phyloP scores from a whole-genome alignment of 2,329 filamentous ascomycete species.

The Calonectria honghensis region DNA sequence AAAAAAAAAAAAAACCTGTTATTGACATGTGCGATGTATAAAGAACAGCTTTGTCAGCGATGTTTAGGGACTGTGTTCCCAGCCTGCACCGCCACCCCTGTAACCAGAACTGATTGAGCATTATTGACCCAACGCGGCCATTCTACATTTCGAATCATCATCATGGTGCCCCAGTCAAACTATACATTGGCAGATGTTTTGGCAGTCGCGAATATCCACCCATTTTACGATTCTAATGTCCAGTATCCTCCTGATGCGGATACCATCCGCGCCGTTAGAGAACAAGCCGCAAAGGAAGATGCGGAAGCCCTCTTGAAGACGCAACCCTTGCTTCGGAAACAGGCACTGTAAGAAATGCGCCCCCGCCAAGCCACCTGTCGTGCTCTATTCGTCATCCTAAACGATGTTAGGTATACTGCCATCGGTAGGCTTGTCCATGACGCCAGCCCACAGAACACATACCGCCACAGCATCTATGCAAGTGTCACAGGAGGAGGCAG shows the following conservation, averaged over 20 bases:
- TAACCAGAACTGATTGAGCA: not conserved
- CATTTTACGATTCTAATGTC: conserved; percentile 57
- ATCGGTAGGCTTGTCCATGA: conserved; percentile 62
- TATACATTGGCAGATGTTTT: conserved; percentile 58
- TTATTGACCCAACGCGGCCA: not conserved
- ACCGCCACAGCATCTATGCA: conserved; percentile 61
- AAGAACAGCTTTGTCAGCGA: not conserved
- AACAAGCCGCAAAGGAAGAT: conserved; percentile 24
- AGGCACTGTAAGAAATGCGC: conserved; percentile 46
- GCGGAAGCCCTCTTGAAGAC: conserved; percentile 10
- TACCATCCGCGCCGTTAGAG: conserved; percentile 26
- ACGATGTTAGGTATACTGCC: conserved; percentile 55
- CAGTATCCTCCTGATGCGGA: conserved; percentile 57
- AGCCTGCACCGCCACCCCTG: not conserved
- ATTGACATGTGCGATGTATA: not conserved
- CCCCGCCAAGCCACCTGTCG: not conserved
- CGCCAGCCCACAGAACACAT: conserved; percentile 58
- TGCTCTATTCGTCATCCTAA: not conserved
- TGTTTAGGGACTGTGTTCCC: no score
- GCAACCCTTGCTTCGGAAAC: conserved; percentile 50
- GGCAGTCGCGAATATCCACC: conserved; percentile 59
- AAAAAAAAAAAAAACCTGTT: no score
- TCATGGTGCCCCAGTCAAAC: conserved; percentile 36
- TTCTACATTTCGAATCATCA: conserved; percentile 3
- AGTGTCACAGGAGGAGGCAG: conserved; percentile 64